These are phyloP conservation scores for Penicillium thymicola DNA, from an alignment of 2,329 filamentous ascomycete genomes.

Conservation along the genomic window DNA sequence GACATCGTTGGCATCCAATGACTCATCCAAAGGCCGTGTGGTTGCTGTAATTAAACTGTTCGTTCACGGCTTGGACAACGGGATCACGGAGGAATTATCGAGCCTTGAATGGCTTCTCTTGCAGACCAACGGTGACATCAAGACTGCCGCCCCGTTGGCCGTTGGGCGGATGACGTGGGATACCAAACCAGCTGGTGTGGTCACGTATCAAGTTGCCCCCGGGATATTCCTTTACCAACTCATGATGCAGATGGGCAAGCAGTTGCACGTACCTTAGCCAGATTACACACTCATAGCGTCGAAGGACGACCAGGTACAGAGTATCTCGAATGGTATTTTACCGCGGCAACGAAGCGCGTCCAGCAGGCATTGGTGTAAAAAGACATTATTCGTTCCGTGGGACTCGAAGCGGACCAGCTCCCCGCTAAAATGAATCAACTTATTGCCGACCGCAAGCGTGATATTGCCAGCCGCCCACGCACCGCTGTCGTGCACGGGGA, in stretches of 20 bases:
- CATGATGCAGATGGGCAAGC: background rate
- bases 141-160: background rate
- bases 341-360: background rate
- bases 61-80: background rate
- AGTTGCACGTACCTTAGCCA: background rate
- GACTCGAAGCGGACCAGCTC: background rate
- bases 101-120: conserved; percentile 1
- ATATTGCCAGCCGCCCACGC: background rate
- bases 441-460: background rate
- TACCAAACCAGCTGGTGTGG: background rate
- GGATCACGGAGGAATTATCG: background rate
- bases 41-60: background rate
- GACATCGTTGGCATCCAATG: background rate
- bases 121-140: background rate
- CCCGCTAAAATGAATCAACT: background rate
- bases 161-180: background rate
- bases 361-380: background rate
- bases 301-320: background rate
- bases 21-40: background rate
- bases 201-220: background rate
- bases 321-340: background rate
- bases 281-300: background rate
- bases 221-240: background rate
- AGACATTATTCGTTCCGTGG: background rate
- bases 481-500: background rate